These are phyloP conservation scores for Coemansia sp. DNA, from an alignment of 192 early-diverging fungal species.

Conservation along the genomic window DNA sequence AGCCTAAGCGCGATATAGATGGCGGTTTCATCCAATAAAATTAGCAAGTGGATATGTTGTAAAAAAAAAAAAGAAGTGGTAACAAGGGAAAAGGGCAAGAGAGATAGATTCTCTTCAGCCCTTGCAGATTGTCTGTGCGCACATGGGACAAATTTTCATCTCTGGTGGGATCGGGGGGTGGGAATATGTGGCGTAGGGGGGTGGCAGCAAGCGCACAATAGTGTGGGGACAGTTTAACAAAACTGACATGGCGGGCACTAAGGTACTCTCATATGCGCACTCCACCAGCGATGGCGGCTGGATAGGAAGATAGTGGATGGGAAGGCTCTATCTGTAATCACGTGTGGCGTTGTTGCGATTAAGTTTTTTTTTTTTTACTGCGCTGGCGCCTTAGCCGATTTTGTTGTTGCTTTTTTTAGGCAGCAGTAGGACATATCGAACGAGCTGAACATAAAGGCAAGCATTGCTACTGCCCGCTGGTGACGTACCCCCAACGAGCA, in stretches of 20 bases:
- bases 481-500: not conserved
- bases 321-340: not conserved
- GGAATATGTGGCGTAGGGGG: not conserved
- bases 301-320: not conserved
- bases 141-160: not conserved
- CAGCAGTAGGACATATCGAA: not conserved
- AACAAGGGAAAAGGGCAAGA: not conserved
- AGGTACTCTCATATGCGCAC: slow-evolving; percentile 5
- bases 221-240: not conserved
- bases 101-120: not conserved
- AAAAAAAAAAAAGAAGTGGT: not conserved
- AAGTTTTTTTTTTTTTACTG: not conserved
- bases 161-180: slow-evolving; percentile 1
- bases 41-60: not conserved
- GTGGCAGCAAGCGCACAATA: not conserved
- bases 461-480: not conserved
- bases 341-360: not conserved
- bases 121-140: slow-evolving; percentile 2
- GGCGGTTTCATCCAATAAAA: not conserved
- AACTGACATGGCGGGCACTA: not conserved
- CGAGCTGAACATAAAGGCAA: not conserved
- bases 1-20: not conserved
- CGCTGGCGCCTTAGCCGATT: not conserved
- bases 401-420: not conserved
- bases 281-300: not conserved